Evolutionary conservation across 2,329 filamentous ascomycete species (phyloP).

Genomic region (Hymenoscyphus scutula): DNA sequence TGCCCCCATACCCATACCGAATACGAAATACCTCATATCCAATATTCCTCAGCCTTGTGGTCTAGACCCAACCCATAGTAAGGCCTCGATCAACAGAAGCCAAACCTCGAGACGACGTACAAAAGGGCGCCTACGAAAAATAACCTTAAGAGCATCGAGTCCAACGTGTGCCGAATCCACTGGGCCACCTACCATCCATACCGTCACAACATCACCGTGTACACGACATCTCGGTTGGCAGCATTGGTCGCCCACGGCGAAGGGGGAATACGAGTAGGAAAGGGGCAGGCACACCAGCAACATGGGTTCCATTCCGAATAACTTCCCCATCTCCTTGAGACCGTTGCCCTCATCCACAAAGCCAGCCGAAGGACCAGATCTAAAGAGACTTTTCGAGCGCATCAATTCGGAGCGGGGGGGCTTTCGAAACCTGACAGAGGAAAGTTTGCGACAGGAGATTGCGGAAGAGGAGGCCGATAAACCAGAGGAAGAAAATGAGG

Average conservation of each 20-base stretch:
- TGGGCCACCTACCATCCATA: background rate
- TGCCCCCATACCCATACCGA: background rate
- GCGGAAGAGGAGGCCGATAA: conserved; percentile 41
- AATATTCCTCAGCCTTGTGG: background rate
- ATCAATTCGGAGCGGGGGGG: conserved; percentile 77
- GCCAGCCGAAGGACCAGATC: conserved; percentile 50
- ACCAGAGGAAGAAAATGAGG: conserved; percentile 39
- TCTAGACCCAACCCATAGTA: background rate
- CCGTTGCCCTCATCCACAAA: conserved; percentile 56
- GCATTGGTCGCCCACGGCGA: background rate
- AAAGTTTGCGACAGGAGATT: conserved; percentile 68
- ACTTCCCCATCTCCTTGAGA: conserved; percentile 57
- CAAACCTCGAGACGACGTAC: background rate
- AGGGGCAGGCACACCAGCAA: conserved; percentile 8
- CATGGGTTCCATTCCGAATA: conserved; percentile 39
- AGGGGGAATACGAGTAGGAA: background rate
- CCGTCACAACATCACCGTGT: background rate
- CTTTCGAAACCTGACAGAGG: conserved; percentile 77
- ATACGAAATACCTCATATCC: background rate
- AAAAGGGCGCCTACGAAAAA: background rate
- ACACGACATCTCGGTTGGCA: background rate
- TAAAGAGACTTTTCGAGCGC: conserved; percentile 75
- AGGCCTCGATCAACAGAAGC: background rate
- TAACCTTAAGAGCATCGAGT: background rate
- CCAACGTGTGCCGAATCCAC: background rate